Evolutionary conservation across 106 monocot genomes (phyloP), one percentile per base, ranked within the genome.

Genomic region (Alisma plantagoaquatica): DNA sequence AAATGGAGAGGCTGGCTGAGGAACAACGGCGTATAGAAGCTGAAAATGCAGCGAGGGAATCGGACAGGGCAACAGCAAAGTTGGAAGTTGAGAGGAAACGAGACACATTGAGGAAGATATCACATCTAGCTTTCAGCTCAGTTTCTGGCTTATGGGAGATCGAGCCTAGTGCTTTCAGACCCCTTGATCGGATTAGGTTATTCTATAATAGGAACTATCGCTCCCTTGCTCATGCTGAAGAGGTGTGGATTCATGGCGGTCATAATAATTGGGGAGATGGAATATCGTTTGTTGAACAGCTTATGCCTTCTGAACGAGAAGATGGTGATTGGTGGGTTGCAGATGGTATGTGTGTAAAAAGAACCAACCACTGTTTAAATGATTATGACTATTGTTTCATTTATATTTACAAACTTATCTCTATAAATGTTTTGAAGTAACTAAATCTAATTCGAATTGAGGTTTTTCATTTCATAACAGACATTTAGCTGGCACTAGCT

Each of bases 201-300:
- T 96, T 57, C 50, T 96, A 96, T 56, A 85, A 96, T 43, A 60
- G 76, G 57, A 73, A 57, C 27, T 71, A 78, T 33, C 61, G 89
- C 23, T 73, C 96, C 12, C 73, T 96, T 41, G 67, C 57, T 49
- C 60, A 85, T 85, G 64, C 78, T 53, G 23, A 63, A 31, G 71
- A 89, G 38, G 62, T 96, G 42, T 96, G 89, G 89, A 74, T 96
- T 74, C 96, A 89, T 77, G 96, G 96, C 26, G 84, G 96, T 51
- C 62, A 89, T 74, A 96, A 89, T 56, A 84, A 69, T 29, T 96
- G 96, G 96, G 66, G 10, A 32, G 78, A 89, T 43, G 96, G 96
- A 19, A 67, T 82, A 20, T 71, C 76, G 27, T 68, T 89, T 53
- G 51, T 70, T 53, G 76, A 74, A 71, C 80, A 54, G 58, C 76